Evolutionary conservation across 139 green algal genomes (phyloP).

Genomic region (Micractinium sp.): DNA sequence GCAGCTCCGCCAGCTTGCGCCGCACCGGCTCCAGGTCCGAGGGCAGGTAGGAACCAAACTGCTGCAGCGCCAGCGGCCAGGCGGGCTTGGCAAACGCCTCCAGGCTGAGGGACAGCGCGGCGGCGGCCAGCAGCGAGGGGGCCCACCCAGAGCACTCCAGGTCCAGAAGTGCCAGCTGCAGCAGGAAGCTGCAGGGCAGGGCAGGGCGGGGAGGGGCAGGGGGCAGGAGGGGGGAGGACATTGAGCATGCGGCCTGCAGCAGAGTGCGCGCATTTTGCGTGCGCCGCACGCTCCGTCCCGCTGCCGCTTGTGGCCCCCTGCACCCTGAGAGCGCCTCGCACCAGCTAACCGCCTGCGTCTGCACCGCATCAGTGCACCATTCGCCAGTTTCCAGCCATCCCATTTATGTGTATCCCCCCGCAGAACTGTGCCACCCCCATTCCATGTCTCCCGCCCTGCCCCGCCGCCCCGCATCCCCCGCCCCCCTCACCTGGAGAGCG

Average conservation of each 20-base stretch:
- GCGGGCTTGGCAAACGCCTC: conserved; percentile 49
- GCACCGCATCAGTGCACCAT: too few species aligned
- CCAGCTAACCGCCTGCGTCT: too few species aligned
- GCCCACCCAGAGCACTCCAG: conserved; percentile 34
- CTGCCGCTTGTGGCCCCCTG: background rate
- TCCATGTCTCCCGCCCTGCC: too few species aligned
- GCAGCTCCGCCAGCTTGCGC: conserved; percentile 36
- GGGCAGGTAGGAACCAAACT: conserved; percentile 56
- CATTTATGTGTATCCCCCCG: too few species aligned
- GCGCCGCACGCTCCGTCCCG: too few species aligned
- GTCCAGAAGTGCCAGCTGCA: conserved; percentile 68
- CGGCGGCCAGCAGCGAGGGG: conserved; percentile 53
- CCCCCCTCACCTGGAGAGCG: conserved; percentile 58
- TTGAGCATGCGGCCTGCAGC: too few species aligned
- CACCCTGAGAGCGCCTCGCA: too few species aligned
- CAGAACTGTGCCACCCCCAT: too few species aligned
- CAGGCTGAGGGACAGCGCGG: conserved; percentile 54
- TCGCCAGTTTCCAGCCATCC: too few species aligned
- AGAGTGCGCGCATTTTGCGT: too few species aligned
- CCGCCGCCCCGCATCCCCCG: background rate
- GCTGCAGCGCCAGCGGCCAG: conserved; percentile 57
- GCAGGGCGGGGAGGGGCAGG: background rate
- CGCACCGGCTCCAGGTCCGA: conserved; percentile 42
- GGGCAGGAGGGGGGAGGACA: background rate
- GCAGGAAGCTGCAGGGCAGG: conserved; percentile 56